These are phyloP conservation scores for Neoboletus magnificus DNA, from an alignment of 768 basidiomycete genomes.

Conservation along the genomic window DNA sequence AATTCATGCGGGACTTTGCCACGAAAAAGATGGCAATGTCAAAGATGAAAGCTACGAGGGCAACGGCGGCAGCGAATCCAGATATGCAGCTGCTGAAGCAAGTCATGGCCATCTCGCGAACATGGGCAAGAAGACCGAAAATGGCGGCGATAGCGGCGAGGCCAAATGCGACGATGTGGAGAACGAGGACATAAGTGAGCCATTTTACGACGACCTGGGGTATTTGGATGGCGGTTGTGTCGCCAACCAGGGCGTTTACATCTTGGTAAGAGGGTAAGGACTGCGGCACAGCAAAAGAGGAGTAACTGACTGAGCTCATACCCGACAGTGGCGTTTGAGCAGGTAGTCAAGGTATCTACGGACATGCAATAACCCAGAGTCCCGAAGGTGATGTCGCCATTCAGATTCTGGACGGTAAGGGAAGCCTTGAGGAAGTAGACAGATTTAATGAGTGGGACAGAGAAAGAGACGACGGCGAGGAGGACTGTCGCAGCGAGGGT, in stretches of 20 bases:
- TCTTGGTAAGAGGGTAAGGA: conserved; percentile 45
- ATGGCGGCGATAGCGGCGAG: conserved; percentile 68
- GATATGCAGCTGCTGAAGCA: conserved; percentile 81
- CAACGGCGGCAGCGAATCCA: conserved; percentile 73
- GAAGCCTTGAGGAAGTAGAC: conserved; percentile 85
- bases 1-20: conserved; percentile 79
- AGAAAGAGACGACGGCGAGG: conserved; percentile 85
- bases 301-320: conserved; percentile 75
- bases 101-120: conserved; percentile 81
- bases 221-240: conserved; percentile 63
- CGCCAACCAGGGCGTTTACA: conserved; percentile 75
- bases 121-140: conserved; percentile 85
- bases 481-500: conserved; percentile 76
- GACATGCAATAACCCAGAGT: conserved; percentile 86
- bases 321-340: conserved; percentile 79
- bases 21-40: conserved; percentile 91
- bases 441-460: conserved; percentile 85
- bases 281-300: neutral
- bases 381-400: conserved; percentile 77
- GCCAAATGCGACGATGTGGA: conserved; percentile 85
- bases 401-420: conserved; percentile 43
- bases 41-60: conserved; percentile 87
- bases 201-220: conserved; percentile 87
- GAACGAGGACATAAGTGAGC: conserved; percentile 90
- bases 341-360: conserved; percentile 53